Conservation (phyloP, 495 filamentous ascomycete genomes). For the Trichoderma asperelloides region DNA sequence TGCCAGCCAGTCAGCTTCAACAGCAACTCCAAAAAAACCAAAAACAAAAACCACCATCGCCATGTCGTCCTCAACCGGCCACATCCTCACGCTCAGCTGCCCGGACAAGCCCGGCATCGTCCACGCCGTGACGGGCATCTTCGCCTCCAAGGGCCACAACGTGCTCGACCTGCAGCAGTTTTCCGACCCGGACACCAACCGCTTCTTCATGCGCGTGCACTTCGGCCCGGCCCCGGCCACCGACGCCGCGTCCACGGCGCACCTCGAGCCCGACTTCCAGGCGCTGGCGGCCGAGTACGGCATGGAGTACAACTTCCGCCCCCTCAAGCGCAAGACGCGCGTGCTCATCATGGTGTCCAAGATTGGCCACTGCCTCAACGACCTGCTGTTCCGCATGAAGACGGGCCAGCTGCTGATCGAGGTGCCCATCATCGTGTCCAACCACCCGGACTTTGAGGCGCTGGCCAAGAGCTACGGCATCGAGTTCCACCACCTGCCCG, state of each 20-base stretch:
- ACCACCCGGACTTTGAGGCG: constrained; percentile 61
- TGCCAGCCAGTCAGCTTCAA: background rate
- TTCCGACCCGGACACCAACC: constrained; percentile 53
- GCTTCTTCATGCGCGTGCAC: constrained; percentile 73
- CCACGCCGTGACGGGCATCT: constrained; percentile 62
- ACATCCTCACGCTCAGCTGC: constrained; percentile 67
- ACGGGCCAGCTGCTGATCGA: constrained; percentile 58
- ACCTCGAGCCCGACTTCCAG: constrained; percentile 42
- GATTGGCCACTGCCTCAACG: constrained; percentile 72
- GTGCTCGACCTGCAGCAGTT: constrained; percentile 70
- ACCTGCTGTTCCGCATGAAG: constrained; percentile 63
- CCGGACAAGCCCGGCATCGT: constrained; percentile 69
- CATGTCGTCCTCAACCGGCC: constrained; percentile 27
- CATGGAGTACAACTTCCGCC: constrained; percentile 55
- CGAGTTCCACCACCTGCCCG: constrained; percentile 64
- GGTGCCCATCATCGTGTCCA: constrained; percentile 60
- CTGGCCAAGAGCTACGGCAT: constrained; percentile 63
- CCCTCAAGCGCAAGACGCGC: constrained; percentile 51
- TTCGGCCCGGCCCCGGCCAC: constrained; percentile 41
- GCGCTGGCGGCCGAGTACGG: constrained; percentile 46
- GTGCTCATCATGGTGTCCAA: constrained; percentile 77
- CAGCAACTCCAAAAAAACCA: background rate
- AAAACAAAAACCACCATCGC: background rate
- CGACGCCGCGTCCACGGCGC: constrained; percentile 17
- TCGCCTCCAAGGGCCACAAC: constrained; percentile 57